Conservation (phyloP, 345 rosid species). For the Populus nigra region DNA sequence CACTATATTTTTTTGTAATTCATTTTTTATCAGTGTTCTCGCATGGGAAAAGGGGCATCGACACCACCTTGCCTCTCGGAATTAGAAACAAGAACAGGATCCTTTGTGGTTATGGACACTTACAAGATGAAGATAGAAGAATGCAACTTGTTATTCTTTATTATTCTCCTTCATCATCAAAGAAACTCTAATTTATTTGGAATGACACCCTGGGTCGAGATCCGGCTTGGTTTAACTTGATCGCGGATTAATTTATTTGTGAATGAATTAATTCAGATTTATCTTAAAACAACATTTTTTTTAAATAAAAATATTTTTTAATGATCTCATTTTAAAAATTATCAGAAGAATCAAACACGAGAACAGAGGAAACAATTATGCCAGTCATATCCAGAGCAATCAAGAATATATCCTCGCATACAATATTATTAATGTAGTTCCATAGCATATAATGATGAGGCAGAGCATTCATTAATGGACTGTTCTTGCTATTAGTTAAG, state of each 20-base stretch:
- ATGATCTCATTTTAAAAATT: too few relatives aligned
- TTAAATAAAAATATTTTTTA: too few relatives aligned
- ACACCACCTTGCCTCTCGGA: neutral
- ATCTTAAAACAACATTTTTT: too few relatives aligned
- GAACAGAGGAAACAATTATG: neutral
- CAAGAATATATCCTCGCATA: neutral
- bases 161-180: neutral
- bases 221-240: too few relatives aligned
- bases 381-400: neutral
- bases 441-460: neutral
- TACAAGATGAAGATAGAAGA: neutral
- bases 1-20: neutral
- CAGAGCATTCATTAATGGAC: neutral
- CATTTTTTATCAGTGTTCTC: neutral
- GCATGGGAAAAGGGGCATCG: neutral
- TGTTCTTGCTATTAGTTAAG: neutral
- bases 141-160: neutral
- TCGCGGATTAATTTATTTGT: too few relatives aligned
- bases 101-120: neutral
- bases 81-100: neutral
- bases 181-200: neutral
- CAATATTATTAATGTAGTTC: neutral
- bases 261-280: too few relatives aligned
- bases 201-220: neutral
- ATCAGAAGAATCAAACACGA: neutral